These are phyloP conservation scores for Dioszegia aurantiaca DNA, from an alignment of 768 basidiomycete species.

Conservation along the genomic window DNA sequence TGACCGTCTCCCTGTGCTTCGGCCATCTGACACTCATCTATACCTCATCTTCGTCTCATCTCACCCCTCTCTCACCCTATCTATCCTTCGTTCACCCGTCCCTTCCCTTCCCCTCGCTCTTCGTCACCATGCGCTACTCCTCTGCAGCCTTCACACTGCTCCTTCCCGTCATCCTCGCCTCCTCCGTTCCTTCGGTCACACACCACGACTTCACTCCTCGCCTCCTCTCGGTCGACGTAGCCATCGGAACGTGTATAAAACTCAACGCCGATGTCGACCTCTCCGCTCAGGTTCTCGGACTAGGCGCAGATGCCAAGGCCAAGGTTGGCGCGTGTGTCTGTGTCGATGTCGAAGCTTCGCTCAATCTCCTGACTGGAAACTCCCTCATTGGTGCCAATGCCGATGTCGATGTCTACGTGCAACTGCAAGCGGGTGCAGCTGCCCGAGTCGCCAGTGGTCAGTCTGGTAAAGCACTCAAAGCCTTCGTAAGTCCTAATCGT, in stretches of 20 bases:
- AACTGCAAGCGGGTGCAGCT: neutral
- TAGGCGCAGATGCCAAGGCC: conserved; percentile 2
- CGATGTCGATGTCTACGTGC: conserved; percentile 9
- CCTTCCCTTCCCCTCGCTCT: neutral
- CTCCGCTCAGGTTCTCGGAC: neutral
- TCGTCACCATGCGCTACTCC: neutral
- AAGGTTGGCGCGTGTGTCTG: conserved; percentile 15
- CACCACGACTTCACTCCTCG: neutral
- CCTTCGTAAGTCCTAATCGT: neutral
- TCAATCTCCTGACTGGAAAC: neutral
- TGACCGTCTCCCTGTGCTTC: too few species aligned
- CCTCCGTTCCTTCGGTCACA: neutral
- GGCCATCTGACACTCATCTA: too few species aligned
- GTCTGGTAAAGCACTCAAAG: neutral
- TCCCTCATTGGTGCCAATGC: neutral
- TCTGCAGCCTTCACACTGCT: conserved; percentile 5
- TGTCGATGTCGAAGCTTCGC: conserved; percentile 6
- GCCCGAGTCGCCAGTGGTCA: neutral
- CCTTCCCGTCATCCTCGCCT: conserved; percentile 3
- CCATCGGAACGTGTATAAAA: conserved; percentile 7
- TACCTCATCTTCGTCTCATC: too few species aligned
- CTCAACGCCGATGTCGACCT: conserved; percentile 3
- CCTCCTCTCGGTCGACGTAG: neutral
- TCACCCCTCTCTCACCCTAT: too few species aligned
- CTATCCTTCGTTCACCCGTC: neutral